Conservation (phyloP, 768 basidiomycete genomes). For the Infundibulicybe gibba region DNA sequence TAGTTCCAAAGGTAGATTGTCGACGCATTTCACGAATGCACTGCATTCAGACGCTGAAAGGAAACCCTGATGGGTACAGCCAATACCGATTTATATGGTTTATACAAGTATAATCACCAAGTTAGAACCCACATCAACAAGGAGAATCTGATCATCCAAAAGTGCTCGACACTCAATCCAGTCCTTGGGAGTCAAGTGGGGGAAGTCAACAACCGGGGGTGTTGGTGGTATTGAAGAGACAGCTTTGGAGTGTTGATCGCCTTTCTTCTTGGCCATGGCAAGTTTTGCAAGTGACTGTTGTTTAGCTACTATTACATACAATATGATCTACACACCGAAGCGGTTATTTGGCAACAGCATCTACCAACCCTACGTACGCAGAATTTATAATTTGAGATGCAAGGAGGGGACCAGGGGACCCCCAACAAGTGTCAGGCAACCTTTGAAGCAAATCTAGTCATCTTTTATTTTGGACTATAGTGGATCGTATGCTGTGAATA, state of each 20-base stretch:
- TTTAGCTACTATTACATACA: background rate
- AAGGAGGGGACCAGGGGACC: too few species aligned
- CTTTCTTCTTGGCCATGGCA: conserved; percentile 13
- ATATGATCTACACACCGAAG: too few species aligned
- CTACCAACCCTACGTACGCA: too few species aligned
- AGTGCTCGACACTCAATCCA: conserved; percentile 42
- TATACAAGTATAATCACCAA: background rate
- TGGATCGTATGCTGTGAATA: background rate
- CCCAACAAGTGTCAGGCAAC: too few species aligned
- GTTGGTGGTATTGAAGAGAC: background rate
- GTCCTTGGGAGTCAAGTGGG: conserved; percentile 38
- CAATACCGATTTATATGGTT: conserved; percentile 1
- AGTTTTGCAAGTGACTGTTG: background rate
- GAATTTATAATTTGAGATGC: too few species aligned
- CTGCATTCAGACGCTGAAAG: conserved; percentile 62
- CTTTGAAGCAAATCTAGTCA: too few species aligned
- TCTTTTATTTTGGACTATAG: conserved; percentile 1
- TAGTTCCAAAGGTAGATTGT: conserved; percentile 54
- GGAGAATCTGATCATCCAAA: conserved; percentile 61
- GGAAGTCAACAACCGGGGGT: conserved; percentile 27
- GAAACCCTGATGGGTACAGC: conserved; percentile 36
- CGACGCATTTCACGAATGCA: conserved; percentile 54
- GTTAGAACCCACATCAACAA: conserved; percentile 46
- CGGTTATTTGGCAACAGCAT: background rate
- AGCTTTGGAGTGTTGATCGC: background rate